phyloP scores from a whole-genome alignment of 495 filamentous ascomycete genomes.

The Aspergillus cristatus region DNA sequence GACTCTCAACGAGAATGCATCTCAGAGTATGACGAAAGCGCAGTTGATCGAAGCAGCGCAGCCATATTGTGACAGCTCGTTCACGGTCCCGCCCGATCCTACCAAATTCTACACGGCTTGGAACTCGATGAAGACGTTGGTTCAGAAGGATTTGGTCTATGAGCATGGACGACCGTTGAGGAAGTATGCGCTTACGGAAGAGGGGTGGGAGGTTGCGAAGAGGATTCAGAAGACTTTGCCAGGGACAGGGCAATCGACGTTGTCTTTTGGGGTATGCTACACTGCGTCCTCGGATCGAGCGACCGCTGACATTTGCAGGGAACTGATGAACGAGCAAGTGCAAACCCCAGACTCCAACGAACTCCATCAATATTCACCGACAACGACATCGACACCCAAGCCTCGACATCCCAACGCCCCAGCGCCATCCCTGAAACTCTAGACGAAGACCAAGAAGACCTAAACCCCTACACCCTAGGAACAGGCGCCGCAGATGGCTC shows the following conservation, averaged over 20 bases:
- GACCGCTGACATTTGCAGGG: constrained; percentile 3
- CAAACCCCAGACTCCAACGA: neutral
- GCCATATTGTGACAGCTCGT: constrained; percentile 64
- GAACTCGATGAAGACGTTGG: constrained; percentile 74
- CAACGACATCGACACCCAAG: no score
- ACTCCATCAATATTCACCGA: no score
- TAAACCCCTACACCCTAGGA: neutral
- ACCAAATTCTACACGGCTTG: constrained; percentile 73
- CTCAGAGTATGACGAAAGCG: constrained; percentile 54
- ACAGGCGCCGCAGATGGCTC: constrained; percentile 3
- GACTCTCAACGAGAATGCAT: constrained; percentile 44
- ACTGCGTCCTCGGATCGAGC: neutral
- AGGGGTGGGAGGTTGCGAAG: constrained; percentile 70
- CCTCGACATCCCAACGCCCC: neutral
- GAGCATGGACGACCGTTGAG: constrained; percentile 59
- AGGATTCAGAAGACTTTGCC: constrained; percentile 47
- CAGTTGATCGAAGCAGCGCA: constrained; percentile 64
- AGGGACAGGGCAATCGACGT: constrained; percentile 11
- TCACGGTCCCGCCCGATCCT: constrained; percentile 57
- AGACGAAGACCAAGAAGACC: constrained; percentile 3
- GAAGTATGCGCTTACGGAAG: constrained; percentile 65
- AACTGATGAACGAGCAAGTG: neutral
- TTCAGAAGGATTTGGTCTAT: constrained; percentile 67
- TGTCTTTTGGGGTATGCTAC: constrained; percentile 14
- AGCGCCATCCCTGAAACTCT: neutral